Conservation (phyloP, 352 stramenopile genomes). For the Pythium insidiosum region DNA sequence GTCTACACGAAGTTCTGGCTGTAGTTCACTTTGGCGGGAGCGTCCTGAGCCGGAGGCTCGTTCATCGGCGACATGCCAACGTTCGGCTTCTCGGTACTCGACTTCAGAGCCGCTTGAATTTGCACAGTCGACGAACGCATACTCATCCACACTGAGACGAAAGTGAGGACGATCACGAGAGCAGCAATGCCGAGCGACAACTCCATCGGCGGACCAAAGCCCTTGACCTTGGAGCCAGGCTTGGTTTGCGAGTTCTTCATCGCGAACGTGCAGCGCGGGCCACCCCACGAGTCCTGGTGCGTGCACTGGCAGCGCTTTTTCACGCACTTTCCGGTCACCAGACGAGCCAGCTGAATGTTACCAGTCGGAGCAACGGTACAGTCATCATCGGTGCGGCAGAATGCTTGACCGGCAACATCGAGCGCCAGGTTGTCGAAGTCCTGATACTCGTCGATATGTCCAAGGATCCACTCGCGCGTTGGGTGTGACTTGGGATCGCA, state of each 20-base stretch:
- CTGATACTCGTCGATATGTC: slow-evolving; percentile 48
- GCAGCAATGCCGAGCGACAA: slow-evolving; percentile 6
- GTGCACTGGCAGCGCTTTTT: slow-evolving; percentile 38
- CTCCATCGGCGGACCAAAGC: slow-evolving; percentile 14
- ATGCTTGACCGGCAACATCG: slow-evolving; percentile 34
- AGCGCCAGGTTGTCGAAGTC: slow-evolving; percentile 43
- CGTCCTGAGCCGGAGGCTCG: no score
- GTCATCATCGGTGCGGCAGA: slow-evolving; percentile 42
- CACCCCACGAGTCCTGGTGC: slow-evolving; percentile 28
- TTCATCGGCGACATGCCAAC: no score
- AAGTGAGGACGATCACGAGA: slow-evolving; percentile 8
- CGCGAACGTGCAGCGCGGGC: slow-evolving; percentile 30
- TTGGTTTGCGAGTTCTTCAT: slow-evolving; percentile 8
- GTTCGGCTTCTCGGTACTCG: slow-evolving; percentile 8
- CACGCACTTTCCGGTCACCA: slow-evolving; percentile 38
- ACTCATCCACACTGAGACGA: slow-evolving; percentile 1
- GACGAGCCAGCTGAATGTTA: slow-evolving; percentile 12
- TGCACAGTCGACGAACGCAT: slow-evolving; percentile 1
- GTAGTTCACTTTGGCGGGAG: slow-evolving; percentile 10
- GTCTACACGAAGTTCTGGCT: slow-evolving; percentile 11
- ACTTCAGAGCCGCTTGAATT: slow-evolving; percentile 4
- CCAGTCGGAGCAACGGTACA: slow-evolving; percentile 30
- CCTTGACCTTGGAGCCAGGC: slow-evolving; percentile 1
- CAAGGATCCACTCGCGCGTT: slow-evolving; percentile 57
- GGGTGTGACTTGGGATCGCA: slow-evolving; percentile 48